phyloP scores from a whole-genome alignment of 371 early-diverging fungal genomes.

The Cladochytrium tenue region DNA sequence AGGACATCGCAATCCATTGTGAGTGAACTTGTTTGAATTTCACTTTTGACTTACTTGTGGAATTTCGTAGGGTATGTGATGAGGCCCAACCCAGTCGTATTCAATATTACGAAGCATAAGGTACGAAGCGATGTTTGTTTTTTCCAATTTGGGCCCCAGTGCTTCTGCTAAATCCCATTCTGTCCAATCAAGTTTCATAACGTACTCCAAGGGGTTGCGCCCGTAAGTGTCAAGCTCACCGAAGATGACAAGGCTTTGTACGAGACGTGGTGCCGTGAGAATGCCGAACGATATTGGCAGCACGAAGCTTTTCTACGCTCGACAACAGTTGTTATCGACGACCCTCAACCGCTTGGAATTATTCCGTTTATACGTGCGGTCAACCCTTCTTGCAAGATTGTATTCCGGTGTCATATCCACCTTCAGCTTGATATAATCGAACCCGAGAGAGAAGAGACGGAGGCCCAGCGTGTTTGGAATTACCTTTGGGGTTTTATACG shows the following conservation, averaged over 20 bases:
- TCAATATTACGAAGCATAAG: constrained; percentile 76
- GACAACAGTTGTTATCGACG: constrained; percentile 84
- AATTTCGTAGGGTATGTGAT: constrained; percentile 45
- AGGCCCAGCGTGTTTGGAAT: constrained; percentile 40
- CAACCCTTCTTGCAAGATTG: constrained; percentile 67
- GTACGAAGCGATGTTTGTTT: too few species aligned
- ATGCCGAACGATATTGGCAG: constrained; percentile 76
- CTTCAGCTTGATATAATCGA: constrained; percentile 69
- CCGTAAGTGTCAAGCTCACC: constrained; percentile 56
- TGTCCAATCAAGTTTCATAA: constrained; percentile 93
- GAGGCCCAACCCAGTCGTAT: constrained; percentile 77
- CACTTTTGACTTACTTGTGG: too few species aligned
- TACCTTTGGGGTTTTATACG: constrained; percentile 75
- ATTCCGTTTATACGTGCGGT: constrained; percentile 73
- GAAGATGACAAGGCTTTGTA: constrained; percentile 71
- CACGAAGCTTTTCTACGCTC: constrained; percentile 67
- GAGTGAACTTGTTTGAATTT: constrained; percentile 20
- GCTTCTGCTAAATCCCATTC: too few species aligned
- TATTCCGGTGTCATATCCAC: constrained; percentile 87
- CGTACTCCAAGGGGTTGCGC: constrained; percentile 84
- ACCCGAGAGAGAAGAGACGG: constrained; percentile 40
- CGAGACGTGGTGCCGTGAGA: constrained; percentile 74
- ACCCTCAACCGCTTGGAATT: constrained; percentile 78
- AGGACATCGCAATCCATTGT: constrained; percentile 68
- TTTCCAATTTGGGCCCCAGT: too few species aligned